phyloP scores from a whole-genome alignment of 179 eudicot species.

The Drosera spatulata region DNA sequence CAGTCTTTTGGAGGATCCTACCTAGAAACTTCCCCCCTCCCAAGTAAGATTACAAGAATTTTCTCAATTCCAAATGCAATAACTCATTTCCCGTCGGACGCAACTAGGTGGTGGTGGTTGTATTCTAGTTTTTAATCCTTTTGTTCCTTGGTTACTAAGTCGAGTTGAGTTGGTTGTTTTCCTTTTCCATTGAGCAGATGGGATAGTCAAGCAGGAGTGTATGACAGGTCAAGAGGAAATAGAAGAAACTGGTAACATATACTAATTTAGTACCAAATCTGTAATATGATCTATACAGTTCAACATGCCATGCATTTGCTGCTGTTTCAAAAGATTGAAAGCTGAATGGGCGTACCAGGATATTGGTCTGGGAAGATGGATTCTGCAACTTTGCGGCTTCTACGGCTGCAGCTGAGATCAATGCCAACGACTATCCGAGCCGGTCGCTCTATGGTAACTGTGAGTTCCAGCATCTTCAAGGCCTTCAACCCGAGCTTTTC shows the following conservation, averaged over 20 bases:
- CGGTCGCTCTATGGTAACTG: conserved; percentile 20
- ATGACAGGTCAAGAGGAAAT: conserved; percentile 47
- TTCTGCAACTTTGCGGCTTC: conserved; percentile 37
- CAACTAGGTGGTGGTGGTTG: no score
- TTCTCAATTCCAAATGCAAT: neutral
- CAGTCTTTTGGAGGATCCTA: conserved; percentile 35
- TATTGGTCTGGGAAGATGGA: conserved; percentile 49
- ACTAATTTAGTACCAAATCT: neutral
- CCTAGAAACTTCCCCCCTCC: conserved; percentile 46
- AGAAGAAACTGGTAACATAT: conserved; percentile 32
- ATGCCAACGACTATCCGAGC: conserved; percentile 11
- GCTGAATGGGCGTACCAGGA: conserved; percentile 13
- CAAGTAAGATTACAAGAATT: conserved; percentile 13
- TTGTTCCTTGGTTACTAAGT: no score
- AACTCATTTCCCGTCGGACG: no score
- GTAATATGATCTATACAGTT: neutral
- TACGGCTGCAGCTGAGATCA: conserved; percentile 24
- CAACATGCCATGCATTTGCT: neutral
- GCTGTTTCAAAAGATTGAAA: neutral
- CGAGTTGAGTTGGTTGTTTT: no score
- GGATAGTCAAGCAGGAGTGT: conserved; percentile 48
- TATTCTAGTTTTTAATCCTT: no score
- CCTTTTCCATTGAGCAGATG: conserved; percentile 14
- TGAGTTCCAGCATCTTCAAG: conserved; percentile 23
- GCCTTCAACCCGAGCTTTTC: conserved; percentile 41